Percentiles rank a stretch among this genome's conserved stretches.
These are phyloP conservation scores for Fusarium anguioides DNA, from an alignment of 2,329 filamentous ascomycete species.

Conservation along the genomic window DNA sequence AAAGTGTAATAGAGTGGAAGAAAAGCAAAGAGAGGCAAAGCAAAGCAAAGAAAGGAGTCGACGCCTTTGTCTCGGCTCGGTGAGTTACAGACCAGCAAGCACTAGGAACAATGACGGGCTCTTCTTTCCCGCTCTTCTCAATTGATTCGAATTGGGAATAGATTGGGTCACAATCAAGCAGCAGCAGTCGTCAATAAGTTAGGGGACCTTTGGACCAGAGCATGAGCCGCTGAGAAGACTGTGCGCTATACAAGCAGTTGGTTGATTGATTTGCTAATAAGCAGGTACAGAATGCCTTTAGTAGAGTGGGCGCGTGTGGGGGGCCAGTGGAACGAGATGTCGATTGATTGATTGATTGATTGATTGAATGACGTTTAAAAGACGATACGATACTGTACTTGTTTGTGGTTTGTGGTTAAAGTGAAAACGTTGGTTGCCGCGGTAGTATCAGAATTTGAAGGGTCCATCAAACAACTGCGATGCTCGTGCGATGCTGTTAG, in stretches of 20 bases:
- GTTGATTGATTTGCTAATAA: slow-evolving; percentile 29
- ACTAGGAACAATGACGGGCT: slow-evolving; percentile 16
- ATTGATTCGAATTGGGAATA: slow-evolving; percentile 37
- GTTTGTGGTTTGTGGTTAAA: slow-evolving; percentile 19
- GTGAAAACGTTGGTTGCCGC: slow-evolving; percentile 10
- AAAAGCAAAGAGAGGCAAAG: neutral
- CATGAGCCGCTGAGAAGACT: slow-evolving; percentile 24
- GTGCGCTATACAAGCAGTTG: slow-evolving; percentile 22
- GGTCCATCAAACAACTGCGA: slow-evolving; percentile 23
- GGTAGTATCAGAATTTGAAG: slow-evolving; percentile 24
- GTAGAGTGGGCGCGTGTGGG: slow-evolving; percentile 35
- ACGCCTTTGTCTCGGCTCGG: slow-evolving; percentile 10
- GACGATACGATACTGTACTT: too few species aligned
- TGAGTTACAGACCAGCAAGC: slow-evolving; percentile 15
- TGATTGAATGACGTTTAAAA: too few species aligned
- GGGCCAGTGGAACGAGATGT: slow-evolving; percentile 46
- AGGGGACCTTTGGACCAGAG: slow-evolving; percentile 25
- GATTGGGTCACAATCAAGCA: slow-evolving; percentile 33
- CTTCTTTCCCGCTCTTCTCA: slow-evolving; percentile 14
- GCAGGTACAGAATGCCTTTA: slow-evolving; percentile 19
- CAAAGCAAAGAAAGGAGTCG: slow-evolving; percentile 5
- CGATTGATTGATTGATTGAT: slow-evolving; percentile 39
- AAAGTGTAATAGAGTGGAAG: slow-evolving; percentile 7
- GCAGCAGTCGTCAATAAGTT: slow-evolving; percentile 9
- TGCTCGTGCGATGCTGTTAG: slow-evolving; percentile 18